Conservation (phyloP, 1,284 basidiomycete species). For the Puccinia coronata region DNA sequence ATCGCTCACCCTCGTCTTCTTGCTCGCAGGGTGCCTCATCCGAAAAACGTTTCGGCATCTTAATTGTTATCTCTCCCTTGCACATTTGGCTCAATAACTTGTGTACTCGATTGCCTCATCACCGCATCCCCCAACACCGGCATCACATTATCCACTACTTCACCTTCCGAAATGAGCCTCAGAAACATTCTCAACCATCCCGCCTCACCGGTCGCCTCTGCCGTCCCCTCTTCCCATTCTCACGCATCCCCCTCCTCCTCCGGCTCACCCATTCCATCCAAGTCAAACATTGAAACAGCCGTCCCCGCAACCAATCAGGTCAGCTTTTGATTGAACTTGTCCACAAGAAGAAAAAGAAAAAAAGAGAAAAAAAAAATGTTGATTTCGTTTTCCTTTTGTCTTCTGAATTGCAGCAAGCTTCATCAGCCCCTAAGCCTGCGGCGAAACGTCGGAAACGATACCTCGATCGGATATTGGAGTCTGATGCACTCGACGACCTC, state of each 20-base stretch:
- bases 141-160: background rate
- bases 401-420: background rate
- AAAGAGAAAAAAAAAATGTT: no score
- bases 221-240: slow-evolving; percentile 26
- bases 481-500: slow-evolving; percentile 28
- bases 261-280: background rate
- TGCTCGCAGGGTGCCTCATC: background rate
- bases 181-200: slow-evolving; percentile 49
- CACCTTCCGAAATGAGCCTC: slow-evolving; percentile 38
- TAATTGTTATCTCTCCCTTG: no score
- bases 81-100: no score
- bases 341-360: no score
- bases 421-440: slow-evolving; percentile 1
- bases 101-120: no score
- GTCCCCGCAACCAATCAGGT: slow-evolving; percentile 8
- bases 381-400: background rate
- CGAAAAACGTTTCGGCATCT: no score
- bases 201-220: slow-evolving; percentile 36
- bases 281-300: background rate
- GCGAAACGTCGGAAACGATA: slow-evolving; percentile 38
- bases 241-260: slow-evolving; percentile 20
- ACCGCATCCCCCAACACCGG: no score
- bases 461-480: slow-evolving; percentile 39
- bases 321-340: no score
- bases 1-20: no score